These are phyloP conservation scores for Capronia americana DNA, from an alignment of 2,329 filamentous ascomycete species.

Conservation along the genomic window DNA sequence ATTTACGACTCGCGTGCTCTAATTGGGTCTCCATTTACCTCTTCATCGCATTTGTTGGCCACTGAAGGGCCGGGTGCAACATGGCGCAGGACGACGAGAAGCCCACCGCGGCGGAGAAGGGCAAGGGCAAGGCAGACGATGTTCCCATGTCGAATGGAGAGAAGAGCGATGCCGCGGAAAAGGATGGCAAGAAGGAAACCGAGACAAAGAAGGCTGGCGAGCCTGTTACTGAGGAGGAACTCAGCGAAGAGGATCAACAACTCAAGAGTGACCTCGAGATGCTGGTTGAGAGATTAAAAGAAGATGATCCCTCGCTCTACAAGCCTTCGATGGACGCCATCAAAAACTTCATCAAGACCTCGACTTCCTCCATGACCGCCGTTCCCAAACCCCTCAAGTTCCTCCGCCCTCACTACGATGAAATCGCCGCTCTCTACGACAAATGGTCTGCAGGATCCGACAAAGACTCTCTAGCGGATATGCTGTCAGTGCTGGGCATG, in stretches of 20 bases:
- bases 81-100: constrained; percentile 96
- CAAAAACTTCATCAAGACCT: constrained; percentile 98
- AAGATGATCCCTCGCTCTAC: constrained; percentile 85
- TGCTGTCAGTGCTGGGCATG: constrained; percentile 97
- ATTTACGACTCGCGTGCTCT: neutral
- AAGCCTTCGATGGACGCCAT: constrained; percentile 92
- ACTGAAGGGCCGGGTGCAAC: constrained; percentile 40
- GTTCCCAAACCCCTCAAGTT: constrained; percentile 99
- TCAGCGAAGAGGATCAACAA: constrained; percentile 97
- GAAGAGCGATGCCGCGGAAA: constrained; percentile 64
- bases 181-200: constrained; percentile 73
- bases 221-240: constrained; percentile 70
- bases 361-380: constrained; percentile 98
- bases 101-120: constrained; percentile 86
- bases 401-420: constrained; percentile 93
- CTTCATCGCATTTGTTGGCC: constrained; percentile 25
- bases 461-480: constrained; percentile 82
- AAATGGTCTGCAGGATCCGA: constrained; percentile 83
- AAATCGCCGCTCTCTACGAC: constrained; percentile 84
- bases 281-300: constrained; percentile 95
- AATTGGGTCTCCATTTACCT: neutral
- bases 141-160: constrained; percentile 65
- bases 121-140: constrained; percentile 87
- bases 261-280: constrained; percentile 97
- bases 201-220: constrained; percentile 68